Percentiles rank a stretch among this genome's conserved stretches.
Conservation (phyloP, 202 grass and related monocot species). For the Digitaria exilis region DNA sequence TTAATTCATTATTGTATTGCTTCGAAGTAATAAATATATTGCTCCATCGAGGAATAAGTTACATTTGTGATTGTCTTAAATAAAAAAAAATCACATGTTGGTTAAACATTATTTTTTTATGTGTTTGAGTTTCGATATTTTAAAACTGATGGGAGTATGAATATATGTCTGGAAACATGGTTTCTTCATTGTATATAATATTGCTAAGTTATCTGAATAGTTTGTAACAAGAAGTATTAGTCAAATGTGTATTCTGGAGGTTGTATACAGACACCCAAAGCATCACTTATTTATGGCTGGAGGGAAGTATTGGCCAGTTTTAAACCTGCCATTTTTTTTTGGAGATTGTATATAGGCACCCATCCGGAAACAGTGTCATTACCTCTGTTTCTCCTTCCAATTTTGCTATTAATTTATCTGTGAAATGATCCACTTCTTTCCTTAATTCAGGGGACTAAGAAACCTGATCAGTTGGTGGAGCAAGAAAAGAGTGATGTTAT, state of each 20-base stretch:
- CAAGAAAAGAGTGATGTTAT: slow-evolving; percentile 95
- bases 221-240: not conserved
- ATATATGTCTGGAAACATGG: not conserved
- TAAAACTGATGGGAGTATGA: too few species aligned
- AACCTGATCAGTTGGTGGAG: slow-evolving; percentile 55
- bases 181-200: not conserved
- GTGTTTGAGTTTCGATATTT: not conserved
- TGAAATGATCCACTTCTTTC: slow-evolving; percentile 2
- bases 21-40: not conserved
- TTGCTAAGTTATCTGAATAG: not conserved
- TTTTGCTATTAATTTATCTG: not conserved
- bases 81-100: not conserved
- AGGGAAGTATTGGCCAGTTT: not conserved
- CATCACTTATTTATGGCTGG: too few species aligned
- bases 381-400: not conserved
- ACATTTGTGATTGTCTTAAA: not conserved
- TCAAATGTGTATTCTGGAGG: not conserved
- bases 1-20: not conserved
- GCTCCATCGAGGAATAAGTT: not conserved
- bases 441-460: slow-evolving; percentile 53
- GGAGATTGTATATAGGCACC: too few species aligned
- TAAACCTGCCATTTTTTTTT: not conserved
- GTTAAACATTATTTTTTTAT: not conserved
- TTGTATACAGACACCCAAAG: not conserved
- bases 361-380: not conserved